Percentiles rank a stretch among this genome's conserved stretches.
These are phyloP conservation scores for Pythium dissimile DNA, from an alignment of 352 stramenopile species.

Conservation along the genomic window DNA sequence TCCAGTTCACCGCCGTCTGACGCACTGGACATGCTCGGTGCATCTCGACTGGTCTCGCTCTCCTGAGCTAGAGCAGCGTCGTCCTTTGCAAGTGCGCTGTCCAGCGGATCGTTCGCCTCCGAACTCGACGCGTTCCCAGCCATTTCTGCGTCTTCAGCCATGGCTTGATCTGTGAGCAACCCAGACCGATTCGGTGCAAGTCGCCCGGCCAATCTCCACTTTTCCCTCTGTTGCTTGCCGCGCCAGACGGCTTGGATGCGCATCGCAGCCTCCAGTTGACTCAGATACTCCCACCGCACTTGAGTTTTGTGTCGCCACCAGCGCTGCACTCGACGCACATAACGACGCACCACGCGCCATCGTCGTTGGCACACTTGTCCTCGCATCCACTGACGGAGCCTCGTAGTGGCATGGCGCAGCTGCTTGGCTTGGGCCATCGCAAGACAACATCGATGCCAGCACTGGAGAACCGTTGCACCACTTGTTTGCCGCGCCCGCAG, in stretches of 20 bases:
- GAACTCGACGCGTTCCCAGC: too few species aligned
- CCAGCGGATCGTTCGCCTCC: too few species aligned
- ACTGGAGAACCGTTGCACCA: constrained; percentile 33
- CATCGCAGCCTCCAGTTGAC: constrained; percentile 32
- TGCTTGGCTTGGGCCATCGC: constrained; percentile 3
- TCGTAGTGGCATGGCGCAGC: constrained; percentile 8
- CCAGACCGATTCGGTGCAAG: too few species aligned
- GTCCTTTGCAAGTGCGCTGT: too few species aligned
- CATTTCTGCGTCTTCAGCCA: too few species aligned
- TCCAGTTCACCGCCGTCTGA: too few species aligned
- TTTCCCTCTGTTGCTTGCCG: constrained; percentile 7
- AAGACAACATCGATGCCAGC: constrained; percentile 28
- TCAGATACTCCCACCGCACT: constrained; percentile 22
- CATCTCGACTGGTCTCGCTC: too few species aligned
- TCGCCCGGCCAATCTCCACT: background rate
- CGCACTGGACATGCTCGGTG: too few species aligned
- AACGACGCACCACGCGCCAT: constrained; percentile 11
- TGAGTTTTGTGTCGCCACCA: constrained; percentile 40
- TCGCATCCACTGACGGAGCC: constrained; percentile 17
- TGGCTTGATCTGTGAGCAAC: too few species aligned
- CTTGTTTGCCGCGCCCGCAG: background rate
- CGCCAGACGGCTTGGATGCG: constrained; percentile 53
- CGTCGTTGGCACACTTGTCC: constrained; percentile 22
- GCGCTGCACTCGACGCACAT: constrained; percentile 26
- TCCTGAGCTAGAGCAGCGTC: too few species aligned